Base-by-base conservation (phyloP, 305 asterid genomes). In the Fraxinus sp. region DNA sequence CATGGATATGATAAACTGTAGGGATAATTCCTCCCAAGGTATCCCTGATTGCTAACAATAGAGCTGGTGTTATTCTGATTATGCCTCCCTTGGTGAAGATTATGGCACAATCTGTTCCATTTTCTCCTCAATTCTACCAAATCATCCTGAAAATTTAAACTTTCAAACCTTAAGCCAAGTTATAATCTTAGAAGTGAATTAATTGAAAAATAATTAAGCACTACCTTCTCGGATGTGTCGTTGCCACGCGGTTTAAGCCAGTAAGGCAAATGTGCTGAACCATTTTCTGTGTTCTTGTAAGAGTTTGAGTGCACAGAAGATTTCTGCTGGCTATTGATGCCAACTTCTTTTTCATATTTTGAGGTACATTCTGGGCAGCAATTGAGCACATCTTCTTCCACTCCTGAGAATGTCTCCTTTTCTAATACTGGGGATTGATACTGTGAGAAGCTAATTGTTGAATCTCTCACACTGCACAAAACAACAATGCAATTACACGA, bases 291-390 rank as follows among this genome's bases (percentile, higher is more conserved):
- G 72, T 84, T 84, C 35, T 82, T 80, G 78, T 82, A 79, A 41
- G 78, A 55, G 66, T 46, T 76, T 76, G 89, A 57, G 66, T 49
- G 70, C 8, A 57, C 8, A 13, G 81, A 77, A 64, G 85, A 84
- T 64, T 81, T 86, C 16, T 79, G 84, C 20, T 89, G 89, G 64
- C 49, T 59, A 75, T 86, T 89, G 75, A 89, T 81, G 7, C 83
- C 79, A 66, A 84, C 90, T 83, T 94, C 97, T 79, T 85, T 91
- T 77, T 93, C 95, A 86, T 90, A 92, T 79, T 83, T 92, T 80
- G 91, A 88, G 74, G 68, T 88, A 90, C 98, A 92, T 88, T 93
- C 94, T 66, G 85, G 84, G 62, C 97, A 94, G 77, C 97, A 93
- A 37, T 77, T 90, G 36, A 94, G 89, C 55, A 55, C 82, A 77